Percentiles rank a stretch among this genome's conserved stretches.
phyloP scores from a whole-genome alignment of 306 rosid genomes.

The Vicia faba region DNA sequence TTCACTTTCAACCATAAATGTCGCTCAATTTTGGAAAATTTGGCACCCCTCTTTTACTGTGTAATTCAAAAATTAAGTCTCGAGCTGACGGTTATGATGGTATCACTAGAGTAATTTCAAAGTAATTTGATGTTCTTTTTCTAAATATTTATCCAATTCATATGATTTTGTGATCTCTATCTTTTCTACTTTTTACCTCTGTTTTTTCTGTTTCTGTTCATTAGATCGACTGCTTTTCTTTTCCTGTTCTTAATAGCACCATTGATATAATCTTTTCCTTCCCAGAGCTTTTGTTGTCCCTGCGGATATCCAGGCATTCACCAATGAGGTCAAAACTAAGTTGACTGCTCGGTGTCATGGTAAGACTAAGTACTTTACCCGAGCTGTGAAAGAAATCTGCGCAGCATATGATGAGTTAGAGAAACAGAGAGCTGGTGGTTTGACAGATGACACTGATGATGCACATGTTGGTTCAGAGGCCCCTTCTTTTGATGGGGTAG shows the following conservation, averaged over 20 bases:
- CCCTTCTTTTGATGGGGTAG: conserved; percentile 52
- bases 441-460: conserved; percentile 56
- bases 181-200: conserved; percentile 23
- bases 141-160: neutral
- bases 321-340: conserved; percentile 63
- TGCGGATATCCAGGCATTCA: conserved; percentile 80
- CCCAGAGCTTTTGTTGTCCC: conserved; percentile 95
- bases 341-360: conserved; percentile 67
- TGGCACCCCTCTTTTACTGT: neutral
- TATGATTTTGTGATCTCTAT: conserved; percentile 32
- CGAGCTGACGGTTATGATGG: conserved; percentile 12
- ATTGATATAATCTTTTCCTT: conserved; percentile 32
- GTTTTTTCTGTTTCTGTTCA: conserved; percentile 10
- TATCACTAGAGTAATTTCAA: conserved; percentile 3
- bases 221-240: conserved; percentile 19
- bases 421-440: conserved; percentile 53
- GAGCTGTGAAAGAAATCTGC: conserved; percentile 84
- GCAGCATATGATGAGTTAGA: conserved; percentile 75
- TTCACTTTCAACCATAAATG: neutral
- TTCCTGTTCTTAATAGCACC: conserved; percentile 32
- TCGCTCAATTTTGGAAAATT: neutral
- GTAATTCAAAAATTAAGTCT: neutral
- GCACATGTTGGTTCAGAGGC: conserved; percentile 53
- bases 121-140: conserved; percentile 21
- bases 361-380: conserved; percentile 67